Conservation (phyloP, 768 basidiomycete genomes). For the Suillus occidentalis region DNA sequence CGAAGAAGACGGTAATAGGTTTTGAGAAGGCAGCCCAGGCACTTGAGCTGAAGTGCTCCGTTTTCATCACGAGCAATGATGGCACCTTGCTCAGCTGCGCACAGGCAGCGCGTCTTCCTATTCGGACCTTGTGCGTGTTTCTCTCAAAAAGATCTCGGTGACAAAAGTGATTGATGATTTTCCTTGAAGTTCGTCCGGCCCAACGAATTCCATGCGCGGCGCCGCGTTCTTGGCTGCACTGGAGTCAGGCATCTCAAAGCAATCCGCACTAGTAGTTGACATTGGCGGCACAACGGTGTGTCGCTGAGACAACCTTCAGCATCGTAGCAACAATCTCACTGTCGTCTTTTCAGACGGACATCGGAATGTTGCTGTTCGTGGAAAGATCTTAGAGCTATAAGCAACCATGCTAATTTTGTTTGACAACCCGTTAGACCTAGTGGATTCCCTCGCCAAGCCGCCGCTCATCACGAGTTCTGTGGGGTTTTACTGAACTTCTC, state of each 20-base stretch:
- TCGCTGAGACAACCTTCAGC: conserved; percentile 11
- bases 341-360: conserved; percentile 42
- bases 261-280: conserved; percentile 55
- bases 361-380: conserved; percentile 53
- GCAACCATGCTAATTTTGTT: background rate
- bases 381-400: background rate
- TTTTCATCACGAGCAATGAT: conserved; percentile 63
- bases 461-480: conserved; percentile 59
- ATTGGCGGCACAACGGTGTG: conserved; percentile 60
- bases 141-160: conserved; percentile 17
- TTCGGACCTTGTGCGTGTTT: conserved; percentile 51
- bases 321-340: conserved; percentile 5
- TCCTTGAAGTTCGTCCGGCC: conserved; percentile 43
- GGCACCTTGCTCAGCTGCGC: conserved; percentile 51
- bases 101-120: conserved; percentile 55
- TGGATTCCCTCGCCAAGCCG: conserved; percentile 64
- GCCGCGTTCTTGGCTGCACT: conserved; percentile 58
- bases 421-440: conserved; percentile 36
- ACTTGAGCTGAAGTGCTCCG: conserved; percentile 47
- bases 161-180: conserved; percentile 12
- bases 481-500: conserved; percentile 63
- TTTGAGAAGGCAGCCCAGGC: conserved; percentile 52
- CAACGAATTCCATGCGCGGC: conserved; percentile 72
- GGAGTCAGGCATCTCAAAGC: conserved; percentile 31
- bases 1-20: conserved; percentile 51